Evolutionary conservation across 306 rosid species (phyloP), one percentile per base, ranked within the genome.

Genomic region (Vachellia collinsii): DNA sequence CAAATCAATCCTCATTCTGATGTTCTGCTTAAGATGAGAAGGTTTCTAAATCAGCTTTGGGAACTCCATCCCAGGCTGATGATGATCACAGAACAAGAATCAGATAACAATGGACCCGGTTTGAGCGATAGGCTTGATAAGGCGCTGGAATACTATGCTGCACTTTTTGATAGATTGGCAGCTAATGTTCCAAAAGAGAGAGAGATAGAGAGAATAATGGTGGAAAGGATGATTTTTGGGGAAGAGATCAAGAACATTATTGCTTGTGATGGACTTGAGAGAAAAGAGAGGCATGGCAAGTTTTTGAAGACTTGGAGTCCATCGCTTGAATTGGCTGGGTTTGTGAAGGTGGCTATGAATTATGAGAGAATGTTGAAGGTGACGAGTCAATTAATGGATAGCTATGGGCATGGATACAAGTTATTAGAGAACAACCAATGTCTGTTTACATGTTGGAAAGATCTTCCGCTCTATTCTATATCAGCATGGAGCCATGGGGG

Each of bases 1-100:
- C 90, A 83, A 25, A 51, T 66, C 1, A 82, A 85, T 63, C 92
- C 94, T 1, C 86, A 86, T 75, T 82, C 14, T 50, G 41, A 87
- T 36, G 61, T 80, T 9, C 84, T 92, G 37, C 92, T 89, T 25
- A 61, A 23, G 11, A 86, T 91, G 87, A 91, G 79, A 67, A 80
- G 71, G 34, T 91, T 91, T 77, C 74, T 91, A 7, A 73, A 79
- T 54, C 47, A 76, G 88, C 34, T 91, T 1, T 81, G 89, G 90
- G 83, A 79, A 39, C 86, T 91, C 11, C 88, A 88, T 11, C 94
- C 94, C 0, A 91, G 80, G 78, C 19, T 91, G 3, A 83, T 89
- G 91, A 89, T 93, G 19, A 58, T 93, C 14, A 89, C 91, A 0
- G 97, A 93, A 84, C 94, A 90, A 76, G 94, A 93, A 56, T 88